These are phyloP conservation scores for Aphanocladium album DNA, from an alignment of 2,329 filamentous ascomycete genomes.

Conservation along the genomic window DNA sequence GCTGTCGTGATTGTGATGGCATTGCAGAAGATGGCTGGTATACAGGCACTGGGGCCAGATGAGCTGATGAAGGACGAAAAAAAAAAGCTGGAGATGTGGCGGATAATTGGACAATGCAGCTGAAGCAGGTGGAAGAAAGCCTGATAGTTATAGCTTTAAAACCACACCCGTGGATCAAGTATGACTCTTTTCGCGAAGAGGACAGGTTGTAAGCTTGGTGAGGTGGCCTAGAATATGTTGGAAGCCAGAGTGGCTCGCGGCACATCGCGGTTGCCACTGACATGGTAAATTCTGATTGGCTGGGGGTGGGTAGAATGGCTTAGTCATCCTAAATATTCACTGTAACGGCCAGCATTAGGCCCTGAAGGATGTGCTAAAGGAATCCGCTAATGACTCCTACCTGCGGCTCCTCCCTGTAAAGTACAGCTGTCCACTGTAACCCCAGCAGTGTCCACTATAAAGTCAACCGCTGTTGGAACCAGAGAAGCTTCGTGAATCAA, in stretches of 20 bases:
- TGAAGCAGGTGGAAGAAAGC: neutral
- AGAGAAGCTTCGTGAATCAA: too few relatives aligned
- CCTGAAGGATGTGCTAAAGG: neutral
- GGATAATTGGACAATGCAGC: neutral
- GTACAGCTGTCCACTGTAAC: neutral
- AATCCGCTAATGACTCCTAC: neutral
- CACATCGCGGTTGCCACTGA: neutral
- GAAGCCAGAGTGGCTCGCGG: neutral
- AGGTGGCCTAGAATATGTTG: constrained; percentile 9
- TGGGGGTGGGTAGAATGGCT: neutral
- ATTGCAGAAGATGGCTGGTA: constrained; percentile 8
- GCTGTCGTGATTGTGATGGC: constrained; percentile 4
- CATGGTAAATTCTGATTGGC: constrained; percentile 9
- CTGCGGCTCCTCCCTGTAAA: too few relatives aligned
- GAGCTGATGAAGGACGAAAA: neutral
- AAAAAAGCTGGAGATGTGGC: neutral
- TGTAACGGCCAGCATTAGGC: neutral
- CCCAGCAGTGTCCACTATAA: too few relatives aligned
- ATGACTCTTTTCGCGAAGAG: constrained; percentile 10
- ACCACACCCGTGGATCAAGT: neutral
- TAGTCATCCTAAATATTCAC: neutral
- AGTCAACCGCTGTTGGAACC: too few relatives aligned
- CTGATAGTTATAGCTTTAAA: neutral
- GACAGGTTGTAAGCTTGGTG: constrained; percentile 9
- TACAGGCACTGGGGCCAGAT: neutral